Conservation (phyloP, 139 green algal species). For the Haematococcus sp. region DNA sequence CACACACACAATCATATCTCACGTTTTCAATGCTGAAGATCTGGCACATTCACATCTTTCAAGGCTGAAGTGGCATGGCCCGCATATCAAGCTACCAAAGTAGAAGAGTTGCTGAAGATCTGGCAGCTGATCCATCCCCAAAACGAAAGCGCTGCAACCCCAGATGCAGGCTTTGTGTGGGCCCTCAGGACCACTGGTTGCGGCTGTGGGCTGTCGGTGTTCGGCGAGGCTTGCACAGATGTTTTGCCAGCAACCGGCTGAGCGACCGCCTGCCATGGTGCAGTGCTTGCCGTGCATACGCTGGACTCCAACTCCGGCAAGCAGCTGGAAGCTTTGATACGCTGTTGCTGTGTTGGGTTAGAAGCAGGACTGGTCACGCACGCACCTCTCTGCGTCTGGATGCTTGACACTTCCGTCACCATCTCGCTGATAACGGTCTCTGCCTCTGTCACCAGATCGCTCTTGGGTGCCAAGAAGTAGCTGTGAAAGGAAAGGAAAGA, state of each 20-base stretch:
- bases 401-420: conserved; percentile 1
- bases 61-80: too few relatives aligned
- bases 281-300: not conserved
- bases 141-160: too few relatives aligned
- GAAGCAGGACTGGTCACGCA: not conserved
- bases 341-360: too few relatives aligned
- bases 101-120: not conserved
- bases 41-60: too few relatives aligned
- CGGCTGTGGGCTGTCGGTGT: too few relatives aligned
- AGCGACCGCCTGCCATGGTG: too few relatives aligned
- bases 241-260: too few relatives aligned
- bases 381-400: not conserved
- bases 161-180: too few relatives aligned
- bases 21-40: not conserved
- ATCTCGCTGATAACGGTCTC: not conserved
- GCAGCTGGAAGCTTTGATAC: too few relatives aligned
- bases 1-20: not conserved
- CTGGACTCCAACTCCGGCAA: not conserved
- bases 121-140: not conserved
- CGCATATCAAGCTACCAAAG: not conserved
- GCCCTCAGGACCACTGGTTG: too few relatives aligned
- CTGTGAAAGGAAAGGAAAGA: conserved; percentile 1
- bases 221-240: too few relatives aligned
- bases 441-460: conserved; percentile 15
- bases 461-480: conserved; percentile 30